These are phyloP conservation scores for Dendrocalamus latiflorus DNA, from an alignment of 202 grass and related monocot genomes.

Conservation along the genomic window DNA sequence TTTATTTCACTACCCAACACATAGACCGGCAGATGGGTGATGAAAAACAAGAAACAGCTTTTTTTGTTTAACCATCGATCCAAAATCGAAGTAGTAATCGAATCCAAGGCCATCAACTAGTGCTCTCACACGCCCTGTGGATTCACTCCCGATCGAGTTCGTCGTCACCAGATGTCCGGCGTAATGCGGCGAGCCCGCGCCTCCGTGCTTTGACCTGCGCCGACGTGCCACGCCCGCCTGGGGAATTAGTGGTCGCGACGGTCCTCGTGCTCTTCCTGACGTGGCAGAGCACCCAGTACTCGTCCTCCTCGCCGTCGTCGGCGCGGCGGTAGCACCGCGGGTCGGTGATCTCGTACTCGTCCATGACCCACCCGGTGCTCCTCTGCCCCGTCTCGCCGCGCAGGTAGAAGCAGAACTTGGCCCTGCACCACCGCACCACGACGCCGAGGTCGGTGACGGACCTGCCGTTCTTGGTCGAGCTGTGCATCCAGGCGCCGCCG, in stretches of 20 bases:
- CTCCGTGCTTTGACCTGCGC: not conserved
- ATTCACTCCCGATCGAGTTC: not conserved
- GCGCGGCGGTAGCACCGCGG: constrained; percentile 32
- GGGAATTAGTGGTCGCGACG: not conserved
- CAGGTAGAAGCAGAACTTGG: constrained; percentile 28
- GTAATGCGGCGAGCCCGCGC: not conserved
- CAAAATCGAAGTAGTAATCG: not conserved
- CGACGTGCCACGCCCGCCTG: not conserved
- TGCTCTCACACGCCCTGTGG: not conserved
- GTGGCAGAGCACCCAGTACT: constrained; percentile 48
- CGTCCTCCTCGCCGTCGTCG: constrained; percentile 34
- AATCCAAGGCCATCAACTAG: not conserved
- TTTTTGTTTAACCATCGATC: not conserved
- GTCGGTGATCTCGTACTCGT: constrained; percentile 54
- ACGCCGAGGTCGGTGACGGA: constrained; percentile 31
- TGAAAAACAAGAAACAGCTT: not conserved
- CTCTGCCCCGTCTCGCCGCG: not conserved
- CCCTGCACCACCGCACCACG: constrained; percentile 28
- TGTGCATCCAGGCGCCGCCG: constrained; percentile 24
- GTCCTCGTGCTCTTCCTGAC: constrained; percentile 14
- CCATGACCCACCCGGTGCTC: constrained; percentile 39
- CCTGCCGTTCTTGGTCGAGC: not conserved
- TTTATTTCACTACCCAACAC: not conserved
- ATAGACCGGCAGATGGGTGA: not conserved
- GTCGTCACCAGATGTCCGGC: not conserved